These are phyloP conservation scores for Thoreauomyces humboldtii DNA, from an alignment of 192 early-diverging fungal genomes.

Conservation along the genomic window DNA sequence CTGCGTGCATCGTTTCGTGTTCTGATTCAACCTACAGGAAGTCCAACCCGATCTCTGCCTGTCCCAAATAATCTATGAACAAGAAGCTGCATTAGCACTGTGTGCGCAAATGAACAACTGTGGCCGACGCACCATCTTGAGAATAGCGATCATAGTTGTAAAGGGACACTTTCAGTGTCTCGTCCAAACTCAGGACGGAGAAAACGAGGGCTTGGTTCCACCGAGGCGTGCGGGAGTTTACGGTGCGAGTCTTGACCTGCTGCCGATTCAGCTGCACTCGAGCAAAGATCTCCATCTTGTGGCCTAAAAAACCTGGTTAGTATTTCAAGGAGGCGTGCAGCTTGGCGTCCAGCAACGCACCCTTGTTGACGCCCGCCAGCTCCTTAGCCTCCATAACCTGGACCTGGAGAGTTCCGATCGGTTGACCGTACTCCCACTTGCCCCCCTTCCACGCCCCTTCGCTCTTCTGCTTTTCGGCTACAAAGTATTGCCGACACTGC, in stretches of 20 bases:
- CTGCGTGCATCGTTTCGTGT: neutral
- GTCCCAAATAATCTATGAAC: constrained; percentile 37
- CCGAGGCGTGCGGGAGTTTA: constrained; percentile 12
- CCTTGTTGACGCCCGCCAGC: constrained; percentile 8
- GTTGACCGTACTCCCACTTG: constrained; percentile 6
- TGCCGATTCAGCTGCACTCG: constrained; percentile 30
- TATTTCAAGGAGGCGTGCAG: too few relatives aligned
- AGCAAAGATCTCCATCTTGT: constrained; percentile 30
- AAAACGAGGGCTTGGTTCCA: constrained; percentile 42
- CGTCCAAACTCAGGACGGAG: constrained; percentile 35
- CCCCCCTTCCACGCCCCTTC: constrained; percentile 16
- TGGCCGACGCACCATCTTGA: constrained; percentile 36
- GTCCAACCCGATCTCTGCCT: constrained; percentile 36
- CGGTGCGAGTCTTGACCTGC: constrained; percentile 26
- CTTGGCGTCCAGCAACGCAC: constrained; percentile 7
- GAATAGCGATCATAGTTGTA: constrained; percentile 47
- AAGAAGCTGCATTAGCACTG: neutral
- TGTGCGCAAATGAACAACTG: neutral
- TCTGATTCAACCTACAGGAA: constrained; percentile 27
- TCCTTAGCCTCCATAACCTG: constrained; percentile 22
- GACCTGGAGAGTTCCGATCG: constrained; percentile 36
- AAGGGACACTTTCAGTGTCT: constrained; percentile 31
- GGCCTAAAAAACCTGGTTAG: neutral
- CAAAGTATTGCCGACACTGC: constrained; percentile 18
- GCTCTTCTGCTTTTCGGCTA: constrained; percentile 20